Evolutionary conservation across 768 basidiomycete genomes (phyloP).

Genomic region (Mrakia hoshinonis): DNA sequence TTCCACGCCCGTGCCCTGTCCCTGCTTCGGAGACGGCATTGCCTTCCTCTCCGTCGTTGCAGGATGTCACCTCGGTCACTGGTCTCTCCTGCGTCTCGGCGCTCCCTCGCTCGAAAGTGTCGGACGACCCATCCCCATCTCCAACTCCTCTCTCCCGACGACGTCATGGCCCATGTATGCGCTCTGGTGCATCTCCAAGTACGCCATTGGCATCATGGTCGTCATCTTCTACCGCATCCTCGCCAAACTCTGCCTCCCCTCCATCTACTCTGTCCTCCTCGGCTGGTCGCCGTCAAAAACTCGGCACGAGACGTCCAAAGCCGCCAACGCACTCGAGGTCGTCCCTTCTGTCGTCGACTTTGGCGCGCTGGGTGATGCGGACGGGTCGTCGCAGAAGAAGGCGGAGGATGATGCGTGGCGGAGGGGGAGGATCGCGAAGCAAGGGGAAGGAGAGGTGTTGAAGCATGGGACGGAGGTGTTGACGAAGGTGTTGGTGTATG

Average conservation of each 20-base stretch:
- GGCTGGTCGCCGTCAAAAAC: background rate
- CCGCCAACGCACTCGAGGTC: background rate
- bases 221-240: slow-evolving; percentile 16
- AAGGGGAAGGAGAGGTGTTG: slow-evolving; percentile 22
- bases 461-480: slow-evolving; percentile 7
- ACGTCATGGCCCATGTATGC: background rate
- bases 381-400: background rate
- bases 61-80: slow-evolving; percentile 61
- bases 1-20: slow-evolving; percentile 91
- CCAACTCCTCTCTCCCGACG: background rate
- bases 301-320: background rate
- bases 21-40: slow-evolving; percentile 96
- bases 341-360: slow-evolving; percentile 18
- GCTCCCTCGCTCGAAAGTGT: background rate
- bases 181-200: background rate
- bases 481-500: slow-evolving; percentile 21
- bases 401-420: background rate
- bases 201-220: slow-evolving; percentile 7
- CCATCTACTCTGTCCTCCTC: background rate
- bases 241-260: slow-evolving; percentile 12
- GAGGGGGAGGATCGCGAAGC: background rate
- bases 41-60: slow-evolving; percentile 77
- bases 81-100: slow-evolving; percentile 43
- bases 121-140: background rate
- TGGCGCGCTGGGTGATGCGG: background rate